Percentiles rank a stretch among this genome's conserved stretches.
These are phyloP conservation scores for Bolboschoenoplectus hybrid DNA, from an alignment of 202 grass and related monocot species.

Conservation along the genomic window DNA sequence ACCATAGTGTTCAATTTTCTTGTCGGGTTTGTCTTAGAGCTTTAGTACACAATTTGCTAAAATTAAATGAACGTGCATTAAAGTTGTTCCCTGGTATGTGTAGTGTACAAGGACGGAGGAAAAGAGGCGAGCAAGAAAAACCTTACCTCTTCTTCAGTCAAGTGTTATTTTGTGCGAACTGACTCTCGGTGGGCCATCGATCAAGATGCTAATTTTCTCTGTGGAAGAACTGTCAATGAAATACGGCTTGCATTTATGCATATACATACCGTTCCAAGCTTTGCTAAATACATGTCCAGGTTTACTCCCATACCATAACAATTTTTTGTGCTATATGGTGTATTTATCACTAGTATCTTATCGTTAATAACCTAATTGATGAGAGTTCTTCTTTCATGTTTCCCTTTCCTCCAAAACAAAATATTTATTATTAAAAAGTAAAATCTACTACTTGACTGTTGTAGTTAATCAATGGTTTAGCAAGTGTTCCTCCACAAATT, in stretches of 20 bases:
- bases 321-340: background rate
- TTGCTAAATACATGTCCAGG: constrained; percentile 75
- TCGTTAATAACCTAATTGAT: background rate
- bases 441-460: background rate
- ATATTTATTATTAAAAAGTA: background rate
- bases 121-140: constrained; percentile 34
- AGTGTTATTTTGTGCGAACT: constrained; percentile 68
- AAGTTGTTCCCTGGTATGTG: background rate
- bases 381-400: background rate
- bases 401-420: background rate
- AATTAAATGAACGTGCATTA: background rate
- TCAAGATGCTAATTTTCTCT: constrained; percentile 42
- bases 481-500: background rate
- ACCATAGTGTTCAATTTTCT: background rate
- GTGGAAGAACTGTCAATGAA: constrained; percentile 41
- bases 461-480: background rate
- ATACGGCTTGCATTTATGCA: constrained; percentile 73
- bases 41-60: background rate
- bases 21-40: constrained; percentile 3
- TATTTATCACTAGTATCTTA: background rate
- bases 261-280: constrained; percentile 44
- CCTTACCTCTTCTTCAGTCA: constrained; percentile 50
- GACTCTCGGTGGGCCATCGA: constrained; percentile 61
- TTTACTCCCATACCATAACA: constrained; percentile 23
- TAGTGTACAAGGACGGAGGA: constrained; percentile 69